These are phyloP conservation scores for Saccharata proteae DNA, from an alignment of 2,329 filamentous ascomycete species.

Conservation along the genomic window DNA sequence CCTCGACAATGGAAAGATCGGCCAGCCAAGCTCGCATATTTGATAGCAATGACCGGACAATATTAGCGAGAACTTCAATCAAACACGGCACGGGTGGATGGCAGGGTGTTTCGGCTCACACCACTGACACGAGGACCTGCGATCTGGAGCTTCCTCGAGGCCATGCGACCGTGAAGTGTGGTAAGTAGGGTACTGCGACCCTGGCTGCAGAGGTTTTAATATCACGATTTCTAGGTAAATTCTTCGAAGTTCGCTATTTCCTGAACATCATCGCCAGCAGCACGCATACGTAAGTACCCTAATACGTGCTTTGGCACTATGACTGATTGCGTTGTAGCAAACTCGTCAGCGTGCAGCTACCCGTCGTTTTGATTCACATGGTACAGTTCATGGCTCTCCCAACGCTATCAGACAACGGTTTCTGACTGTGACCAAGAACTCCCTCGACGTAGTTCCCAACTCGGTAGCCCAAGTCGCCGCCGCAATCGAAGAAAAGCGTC, in stretches of 20 bases:
- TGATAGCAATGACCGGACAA: conserved; percentile 37
- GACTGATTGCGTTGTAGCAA: conserved; percentile 25
- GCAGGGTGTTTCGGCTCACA: conserved; percentile 34
- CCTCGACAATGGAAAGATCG: conserved; percentile 36
- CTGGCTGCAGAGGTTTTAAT: conserved; percentile 8
- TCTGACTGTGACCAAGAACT: conserved; percentile 28
- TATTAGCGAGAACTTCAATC: conserved; percentile 31
- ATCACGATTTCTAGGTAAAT: conserved; percentile 30
- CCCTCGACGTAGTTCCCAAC: conserved; percentile 43
- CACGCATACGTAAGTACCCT: conserved; percentile 26
- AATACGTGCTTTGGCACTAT: neutral
- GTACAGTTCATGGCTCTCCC: too few species aligned
- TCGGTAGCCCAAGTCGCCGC: conserved; percentile 43
- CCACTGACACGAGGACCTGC: conserved; percentile 36
- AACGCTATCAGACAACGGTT: neutral
- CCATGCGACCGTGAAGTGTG: conserved; percentile 39
- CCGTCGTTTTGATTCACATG: conserved; percentile 45
- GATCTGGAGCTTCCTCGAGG: conserved; percentile 39
- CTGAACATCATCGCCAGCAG: conserved; percentile 37
- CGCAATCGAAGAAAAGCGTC: conserved; percentile 40
- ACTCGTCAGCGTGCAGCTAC: conserved; percentile 40
- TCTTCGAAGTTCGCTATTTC: conserved; percentile 45
- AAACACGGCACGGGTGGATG: conserved; percentile 34
- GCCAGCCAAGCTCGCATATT: conserved; percentile 41
- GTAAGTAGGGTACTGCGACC: conserved; percentile 15